phyloP scores from a whole-genome alignment of 2,329 filamentous ascomycete genomes.

The Fusarium redolens region DNA sequence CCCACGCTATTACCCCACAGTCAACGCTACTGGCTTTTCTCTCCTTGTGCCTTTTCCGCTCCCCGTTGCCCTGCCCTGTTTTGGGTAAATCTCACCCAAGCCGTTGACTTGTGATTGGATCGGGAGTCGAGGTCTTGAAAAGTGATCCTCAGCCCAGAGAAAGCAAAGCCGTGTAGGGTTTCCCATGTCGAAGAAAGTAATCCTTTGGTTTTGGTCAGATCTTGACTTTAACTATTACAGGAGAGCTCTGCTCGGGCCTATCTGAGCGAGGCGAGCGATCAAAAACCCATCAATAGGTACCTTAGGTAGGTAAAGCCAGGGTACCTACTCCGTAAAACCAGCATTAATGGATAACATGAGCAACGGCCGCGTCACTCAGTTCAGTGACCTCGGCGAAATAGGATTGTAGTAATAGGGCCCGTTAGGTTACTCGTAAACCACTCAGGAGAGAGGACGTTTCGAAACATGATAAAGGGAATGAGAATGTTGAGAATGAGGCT shows the following conservation, averaged over 20 bases:
- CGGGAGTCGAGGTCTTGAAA: not conserved
- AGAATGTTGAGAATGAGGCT: conserved; percentile 3
- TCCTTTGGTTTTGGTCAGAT: not conserved
- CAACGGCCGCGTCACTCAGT: not conserved
- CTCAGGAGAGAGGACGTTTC: not conserved
- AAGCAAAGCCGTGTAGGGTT: not conserved
- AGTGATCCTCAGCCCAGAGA: not conserved
- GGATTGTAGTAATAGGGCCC: not conserved
- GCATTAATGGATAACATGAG: not conserved
- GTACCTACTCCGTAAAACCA: not conserved
- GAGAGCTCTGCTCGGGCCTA: not conserved
- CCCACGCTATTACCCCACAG: conserved; percentile 35
- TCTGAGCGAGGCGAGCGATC: conserved; percentile 3
- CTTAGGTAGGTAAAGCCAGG: not conserved
- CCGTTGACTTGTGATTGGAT: not conserved
- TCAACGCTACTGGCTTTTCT: conserved; percentile 23
- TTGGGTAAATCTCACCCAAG: not conserved
- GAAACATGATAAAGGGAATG: not conserved
- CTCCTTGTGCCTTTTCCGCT: conserved; percentile 22
- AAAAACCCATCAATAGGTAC: not conserved
- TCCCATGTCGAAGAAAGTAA: not conserved
- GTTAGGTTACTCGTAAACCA: not conserved
- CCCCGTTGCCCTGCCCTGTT: not conserved
- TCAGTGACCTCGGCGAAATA: not conserved
- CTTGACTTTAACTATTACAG: not conserved